These are phyloP conservation scores for Xylariales sp. DNA, from an alignment of 2,329 filamentous ascomycete species.

Conservation along the genomic window DNA sequence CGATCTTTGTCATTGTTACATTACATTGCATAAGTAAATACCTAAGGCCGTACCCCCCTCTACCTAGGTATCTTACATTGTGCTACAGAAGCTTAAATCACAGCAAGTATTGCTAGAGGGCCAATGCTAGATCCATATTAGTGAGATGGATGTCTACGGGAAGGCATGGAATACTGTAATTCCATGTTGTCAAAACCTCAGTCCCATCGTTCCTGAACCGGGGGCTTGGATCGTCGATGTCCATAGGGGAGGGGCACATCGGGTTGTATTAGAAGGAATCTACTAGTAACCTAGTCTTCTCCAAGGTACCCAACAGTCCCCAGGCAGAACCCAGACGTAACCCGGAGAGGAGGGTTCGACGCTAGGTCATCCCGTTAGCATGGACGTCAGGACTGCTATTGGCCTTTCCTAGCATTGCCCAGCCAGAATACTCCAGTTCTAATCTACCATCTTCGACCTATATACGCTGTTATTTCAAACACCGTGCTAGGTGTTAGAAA, in stretches of 20 bases:
- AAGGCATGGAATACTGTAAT: neutral
- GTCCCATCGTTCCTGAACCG: slow-evolving; percentile 4
- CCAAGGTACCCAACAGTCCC: too few relatives aligned
- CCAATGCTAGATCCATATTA: neutral
- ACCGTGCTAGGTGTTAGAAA: too few relatives aligned
- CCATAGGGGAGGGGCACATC: neutral
- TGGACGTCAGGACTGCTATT: neutral
- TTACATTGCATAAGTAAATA: too few relatives aligned
- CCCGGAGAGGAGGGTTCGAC: too few relatives aligned
- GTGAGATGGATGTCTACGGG: neutral
- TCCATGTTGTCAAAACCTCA: neutral
- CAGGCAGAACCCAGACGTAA: too few relatives aligned
- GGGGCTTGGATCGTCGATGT: neutral
- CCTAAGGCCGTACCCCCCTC: too few relatives aligned
- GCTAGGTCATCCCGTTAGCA: neutral
- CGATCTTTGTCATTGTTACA: slow-evolving; percentile 13
- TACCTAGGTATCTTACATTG: neutral
- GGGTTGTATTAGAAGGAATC: neutral
- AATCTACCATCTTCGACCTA: too few relatives aligned
- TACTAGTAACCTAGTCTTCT: neutral
- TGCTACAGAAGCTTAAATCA: neutral
- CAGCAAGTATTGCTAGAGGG: too few relatives aligned
- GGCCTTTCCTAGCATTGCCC: too few relatives aligned
- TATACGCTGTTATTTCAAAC: too few relatives aligned
- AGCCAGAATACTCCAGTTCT: neutral